Evolutionary conservation across 2,329 filamentous ascomycete species (phyloP).

Genomic region (Trichoderma sp.): DNA sequence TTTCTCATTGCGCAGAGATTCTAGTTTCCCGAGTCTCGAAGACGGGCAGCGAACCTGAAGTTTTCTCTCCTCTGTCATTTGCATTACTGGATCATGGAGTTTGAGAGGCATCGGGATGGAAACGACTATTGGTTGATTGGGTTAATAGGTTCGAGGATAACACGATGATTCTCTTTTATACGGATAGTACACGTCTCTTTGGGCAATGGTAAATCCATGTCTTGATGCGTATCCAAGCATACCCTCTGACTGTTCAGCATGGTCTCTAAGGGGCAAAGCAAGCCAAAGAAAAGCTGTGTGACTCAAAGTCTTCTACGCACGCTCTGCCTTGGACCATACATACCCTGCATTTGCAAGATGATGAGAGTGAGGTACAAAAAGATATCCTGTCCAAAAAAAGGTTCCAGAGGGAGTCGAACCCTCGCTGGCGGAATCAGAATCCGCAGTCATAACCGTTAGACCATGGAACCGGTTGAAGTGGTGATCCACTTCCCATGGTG

Average conservation of each 20-base stretch:
- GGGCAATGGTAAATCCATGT: background rate
- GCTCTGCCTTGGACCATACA: no score
- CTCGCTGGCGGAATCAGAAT: constrained; percentile 31
- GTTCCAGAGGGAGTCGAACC: constrained; percentile 30
- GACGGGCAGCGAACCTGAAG: background rate
- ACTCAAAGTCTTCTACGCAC: no score
- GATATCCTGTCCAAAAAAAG: background rate
- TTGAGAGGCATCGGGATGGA: background rate
- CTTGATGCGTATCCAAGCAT: background rate
- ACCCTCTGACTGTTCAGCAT: background rate
- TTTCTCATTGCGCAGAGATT: background rate
- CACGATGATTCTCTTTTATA: background rate
- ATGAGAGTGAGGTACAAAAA: background rate
- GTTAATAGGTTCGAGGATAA: background rate
- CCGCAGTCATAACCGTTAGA: constrained; percentile 31
- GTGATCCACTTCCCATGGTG: constrained; percentile 21
- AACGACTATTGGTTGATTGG: background rate
- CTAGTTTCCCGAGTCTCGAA: background rate
- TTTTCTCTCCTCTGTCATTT: background rate
- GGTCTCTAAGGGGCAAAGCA: background rate
- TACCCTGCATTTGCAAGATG: no score
- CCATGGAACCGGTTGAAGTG: constrained; percentile 24
- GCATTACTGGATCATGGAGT: background rate
- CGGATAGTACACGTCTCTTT: background rate
- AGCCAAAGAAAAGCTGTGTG: background rate